These are phyloP conservation scores for Vigna hirtella DNA, from an alignment of 306 rosid species.

Conservation along the genomic window DNA sequence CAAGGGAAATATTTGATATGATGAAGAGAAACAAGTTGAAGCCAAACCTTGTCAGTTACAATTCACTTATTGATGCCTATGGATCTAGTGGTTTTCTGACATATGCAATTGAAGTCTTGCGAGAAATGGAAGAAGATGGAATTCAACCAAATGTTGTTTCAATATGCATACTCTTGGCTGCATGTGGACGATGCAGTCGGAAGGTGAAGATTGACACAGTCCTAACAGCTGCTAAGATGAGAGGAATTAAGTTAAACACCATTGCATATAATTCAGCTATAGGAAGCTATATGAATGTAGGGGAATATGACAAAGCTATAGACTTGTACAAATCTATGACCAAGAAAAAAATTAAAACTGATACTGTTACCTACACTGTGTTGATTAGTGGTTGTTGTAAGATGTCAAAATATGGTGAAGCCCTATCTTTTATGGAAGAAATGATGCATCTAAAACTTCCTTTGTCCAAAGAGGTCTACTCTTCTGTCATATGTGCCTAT, in stretches of 20 bases:
- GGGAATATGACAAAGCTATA: constrained; percentile 79
- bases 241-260: constrained; percentile 85
- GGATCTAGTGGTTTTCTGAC: constrained; percentile 86
- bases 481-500: constrained; percentile 78
- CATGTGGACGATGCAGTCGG: constrained; percentile 85
- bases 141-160: constrained; percentile 90
- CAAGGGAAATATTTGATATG: constrained; percentile 69
- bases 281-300: constrained; percentile 86
- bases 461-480: constrained; percentile 77
- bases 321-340: constrained; percentile 74
- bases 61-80: constrained; percentile 89
- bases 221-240: constrained; percentile 82
- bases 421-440: constrained; percentile 67
- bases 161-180: constrained; percentile 86
- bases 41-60: constrained; percentile 89
- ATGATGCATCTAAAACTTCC: constrained; percentile 72
- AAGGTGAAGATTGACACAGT: constrained; percentile 88
- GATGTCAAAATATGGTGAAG: constrained; percentile 82
- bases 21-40: constrained; percentile 72
- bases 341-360: constrained; percentile 67
- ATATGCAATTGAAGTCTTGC: constrained; percentile 79
- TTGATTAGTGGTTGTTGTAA: constrained; percentile 93
- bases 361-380: constrained; percentile 81
- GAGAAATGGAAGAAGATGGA: constrained; percentile 87
- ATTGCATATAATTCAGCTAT: constrained; percentile 91